Evolutionary conservation across 176 grass and related monocot species (phyloP).

Genomic region (Raddia guianensis): DNA sequence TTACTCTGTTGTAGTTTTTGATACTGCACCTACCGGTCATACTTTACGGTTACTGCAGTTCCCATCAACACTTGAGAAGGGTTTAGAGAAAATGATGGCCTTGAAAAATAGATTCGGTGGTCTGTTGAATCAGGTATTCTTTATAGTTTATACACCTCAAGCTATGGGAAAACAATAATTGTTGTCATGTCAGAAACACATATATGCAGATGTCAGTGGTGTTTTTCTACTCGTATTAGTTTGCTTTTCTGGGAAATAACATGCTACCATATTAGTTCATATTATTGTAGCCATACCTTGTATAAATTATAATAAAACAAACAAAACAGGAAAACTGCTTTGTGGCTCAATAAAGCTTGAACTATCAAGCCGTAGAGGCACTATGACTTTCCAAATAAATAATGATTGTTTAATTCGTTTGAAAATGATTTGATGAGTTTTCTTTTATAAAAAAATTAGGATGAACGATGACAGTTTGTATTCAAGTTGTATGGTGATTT

Average conservation of each 20-base stretch:
- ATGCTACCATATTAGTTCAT: not conserved
- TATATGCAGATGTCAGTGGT: not conserved
- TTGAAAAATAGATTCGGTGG: conserved; percentile 97
- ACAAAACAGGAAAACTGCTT: not conserved
- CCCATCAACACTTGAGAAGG: conserved; percentile 96
- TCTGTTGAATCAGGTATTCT: conserved; percentile 81
- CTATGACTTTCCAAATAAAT: conserved; percentile 15
- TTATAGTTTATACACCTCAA: conserved; percentile 41
- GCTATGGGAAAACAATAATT: conserved; percentile 13
- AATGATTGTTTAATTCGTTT: conserved; percentile 7
- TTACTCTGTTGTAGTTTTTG: conserved; percentile 99
- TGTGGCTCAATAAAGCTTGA: not conserved
- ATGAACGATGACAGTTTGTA: not conserved
- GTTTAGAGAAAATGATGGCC: conserved; percentile 92
- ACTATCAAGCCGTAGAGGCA: not conserved
- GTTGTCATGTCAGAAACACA: not conserved
- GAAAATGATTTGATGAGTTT: not conserved
- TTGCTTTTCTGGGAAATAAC: not conserved
- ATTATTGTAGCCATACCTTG: not conserved
- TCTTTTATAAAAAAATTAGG: not conserved
- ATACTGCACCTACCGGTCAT: conserved; percentile 98
- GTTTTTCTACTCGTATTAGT: not conserved
- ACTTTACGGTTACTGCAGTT: conserved; percentile 95
- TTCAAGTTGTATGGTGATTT: conserved; percentile 29
- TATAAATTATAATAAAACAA: conserved; percentile 28